A percentile compares a stretch with the other conserved stretches of the same genome.
These are phyloP conservation scores for Aspergillus fischeri DNA, from an alignment of 2,329 filamentous ascomycete genomes.

Conservation along the genomic window DNA sequence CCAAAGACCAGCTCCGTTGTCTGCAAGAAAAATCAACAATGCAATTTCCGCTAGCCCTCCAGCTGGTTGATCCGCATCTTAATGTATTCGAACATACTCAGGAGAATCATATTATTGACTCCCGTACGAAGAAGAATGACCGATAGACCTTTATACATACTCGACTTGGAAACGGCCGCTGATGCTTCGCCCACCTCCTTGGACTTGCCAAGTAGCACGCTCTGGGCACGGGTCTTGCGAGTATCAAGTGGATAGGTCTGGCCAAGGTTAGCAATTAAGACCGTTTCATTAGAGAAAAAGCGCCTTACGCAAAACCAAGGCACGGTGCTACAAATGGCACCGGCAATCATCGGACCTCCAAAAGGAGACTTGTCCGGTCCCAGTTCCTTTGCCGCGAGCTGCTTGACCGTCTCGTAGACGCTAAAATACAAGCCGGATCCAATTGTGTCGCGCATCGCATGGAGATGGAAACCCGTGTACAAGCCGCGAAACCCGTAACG, in stretches of 20 bases:
- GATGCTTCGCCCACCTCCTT: constrained; percentile 41
- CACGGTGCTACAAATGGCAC: constrained; percentile 44
- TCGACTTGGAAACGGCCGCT: constrained; percentile 37
- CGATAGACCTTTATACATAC: constrained; percentile 47
- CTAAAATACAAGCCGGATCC: constrained; percentile 46
- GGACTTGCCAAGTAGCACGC: constrained; percentile 41
- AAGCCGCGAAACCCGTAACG: constrained; percentile 42
- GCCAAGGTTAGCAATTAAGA: constrained; percentile 2
- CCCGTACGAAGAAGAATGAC: constrained; percentile 45
- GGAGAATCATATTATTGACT: constrained; percentile 47
- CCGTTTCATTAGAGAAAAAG: not conserved
- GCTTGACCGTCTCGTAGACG: constrained; percentile 46
- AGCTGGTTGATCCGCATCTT: constrained; percentile 42
- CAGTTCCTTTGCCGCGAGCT: constrained; percentile 41
- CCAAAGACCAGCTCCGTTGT: not conserved
- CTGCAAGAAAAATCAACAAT: constrained; percentile 7
- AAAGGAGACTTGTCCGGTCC: constrained; percentile 42
- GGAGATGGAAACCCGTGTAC: constrained; percentile 45
- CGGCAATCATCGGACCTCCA: constrained; percentile 42
- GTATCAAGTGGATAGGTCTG: constrained; percentile 48
- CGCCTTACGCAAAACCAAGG: constrained; percentile 44
- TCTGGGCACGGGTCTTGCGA: constrained; percentile 47
- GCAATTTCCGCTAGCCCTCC: constrained; percentile 15
- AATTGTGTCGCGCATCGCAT: constrained; percentile 43
- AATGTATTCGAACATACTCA: constrained; percentile 45